Evolutionary conservation across 495 filamentous ascomycete species (phyloP), one percentile per base, ranked within the genome.

Genomic region (Aspergillus funiculosus): DNA sequence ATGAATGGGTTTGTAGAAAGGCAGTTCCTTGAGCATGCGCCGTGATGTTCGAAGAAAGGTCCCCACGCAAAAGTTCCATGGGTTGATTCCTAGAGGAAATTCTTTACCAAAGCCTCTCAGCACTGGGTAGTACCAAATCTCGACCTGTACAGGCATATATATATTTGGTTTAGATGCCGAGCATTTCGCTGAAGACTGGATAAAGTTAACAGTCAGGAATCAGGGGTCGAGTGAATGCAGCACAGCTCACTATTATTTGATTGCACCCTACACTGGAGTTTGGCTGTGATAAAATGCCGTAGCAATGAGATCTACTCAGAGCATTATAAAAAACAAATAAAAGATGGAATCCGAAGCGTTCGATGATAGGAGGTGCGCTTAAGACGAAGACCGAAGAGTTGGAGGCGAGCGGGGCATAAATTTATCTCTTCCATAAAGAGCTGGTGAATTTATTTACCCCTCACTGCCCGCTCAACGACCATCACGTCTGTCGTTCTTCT

Each of bases 1-100:
- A 21, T 17, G 14, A 14, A 21, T 35, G 13, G 43, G 69, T 76
- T 67, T 72, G 80, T 76, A 53, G 60, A 82, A 81, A 0, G 80
- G 76, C 24, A 84, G 52, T 54, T 85, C 81, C 63, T 84, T 80
- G 10, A 85, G 62, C 1, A 79, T 83, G 9, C 79, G 64, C 9
- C 73, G 75, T 31, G 71, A 58, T 1, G 81, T 84, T 58, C 84
- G 52, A 83, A 69, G 48, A 81, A 78, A 52, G n/a, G n/a, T n/a
- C n/a, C n/a, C n/a, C n/a, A n/a, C n/a, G n/a, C n/a, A n/a, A n/a
- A n/a, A n/a, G n/a, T n/a, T n/a, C n/a, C n/a, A n/a, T n/a, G n/a
- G n/a, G n/a, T n/a, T n/a, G n/a, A n/a, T n/a, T n/a, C n/a, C n/a
- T 71, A 84, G 38, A 85, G 69, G 49, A 83, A 77, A 13, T 63